Evolutionary conservation across 768 basidiomycete genomes (phyloP).

Genomic region (Artomyces pyxidatus): DNA sequence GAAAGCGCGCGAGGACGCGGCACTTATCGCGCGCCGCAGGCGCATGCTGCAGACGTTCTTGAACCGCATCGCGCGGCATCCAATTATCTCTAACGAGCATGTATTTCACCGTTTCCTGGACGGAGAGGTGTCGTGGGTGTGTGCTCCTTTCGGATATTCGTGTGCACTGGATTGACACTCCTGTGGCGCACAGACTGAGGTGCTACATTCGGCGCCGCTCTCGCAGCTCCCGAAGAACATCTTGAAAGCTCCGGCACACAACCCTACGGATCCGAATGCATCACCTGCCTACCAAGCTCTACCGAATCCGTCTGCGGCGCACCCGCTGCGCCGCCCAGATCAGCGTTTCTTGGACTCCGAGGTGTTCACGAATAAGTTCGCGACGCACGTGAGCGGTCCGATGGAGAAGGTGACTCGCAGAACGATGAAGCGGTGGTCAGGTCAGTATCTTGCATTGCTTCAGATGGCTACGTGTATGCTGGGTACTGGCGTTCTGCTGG

Average conservation of each 20-base stretch:
- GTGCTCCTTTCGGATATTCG: too few relatives aligned
- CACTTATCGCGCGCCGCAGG: slow-evolving; percentile 86
- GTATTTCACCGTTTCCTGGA: slow-evolving; percentile 95
- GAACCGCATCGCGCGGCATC: slow-evolving; percentile 82
- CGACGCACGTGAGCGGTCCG: slow-evolving; percentile 80
- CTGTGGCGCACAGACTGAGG: slow-evolving; percentile 57
- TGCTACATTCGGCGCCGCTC: slow-evolving; percentile 86
- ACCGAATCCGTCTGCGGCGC: slow-evolving; percentile 82
- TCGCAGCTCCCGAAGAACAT: slow-evolving; percentile 92
- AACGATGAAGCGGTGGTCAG: slow-evolving; percentile 90
- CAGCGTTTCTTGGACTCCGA: slow-evolving; percentile 96
- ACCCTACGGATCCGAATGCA: slow-evolving; percentile 75
- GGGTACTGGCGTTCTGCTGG: too few relatives aligned
- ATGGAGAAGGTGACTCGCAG: slow-evolving; percentile 97
- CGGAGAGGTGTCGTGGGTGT: slow-evolving; percentile 92
- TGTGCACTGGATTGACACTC: too few relatives aligned
- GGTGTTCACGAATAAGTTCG: slow-evolving; percentile 92
- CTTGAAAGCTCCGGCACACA: slow-evolving; percentile 90
- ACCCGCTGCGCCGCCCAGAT: slow-evolving; percentile 87
- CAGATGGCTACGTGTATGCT: too few relatives aligned
- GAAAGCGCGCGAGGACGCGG: slow-evolving; percentile 93
- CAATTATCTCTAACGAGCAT: slow-evolving; percentile 93
- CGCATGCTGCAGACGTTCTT: slow-evolving; percentile 95
- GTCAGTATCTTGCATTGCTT: slow-evolving; percentile 32
- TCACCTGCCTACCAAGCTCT: slow-evolving; percentile 74